These are phyloP conservation scores for Earliella scabrosa DNA, from an alignment of 1,284 basidiomycete genomes.

Conservation along the genomic window DNA sequence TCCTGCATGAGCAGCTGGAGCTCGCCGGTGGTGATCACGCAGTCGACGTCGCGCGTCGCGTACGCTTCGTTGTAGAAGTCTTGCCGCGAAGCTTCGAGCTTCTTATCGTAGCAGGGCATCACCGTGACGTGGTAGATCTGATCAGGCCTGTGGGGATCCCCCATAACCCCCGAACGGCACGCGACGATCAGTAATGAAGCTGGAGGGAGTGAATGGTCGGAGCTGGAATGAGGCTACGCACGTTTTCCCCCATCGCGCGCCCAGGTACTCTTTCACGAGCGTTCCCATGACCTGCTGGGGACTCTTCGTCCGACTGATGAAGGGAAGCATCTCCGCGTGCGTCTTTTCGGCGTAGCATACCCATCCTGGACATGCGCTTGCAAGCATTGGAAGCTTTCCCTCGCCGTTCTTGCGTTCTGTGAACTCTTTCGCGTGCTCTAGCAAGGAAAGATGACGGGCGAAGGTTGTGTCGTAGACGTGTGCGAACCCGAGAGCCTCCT, in stretches of 20 bases:
- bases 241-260: slow-evolving; percentile 62
- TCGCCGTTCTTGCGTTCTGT: slow-evolving; percentile 59
- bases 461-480: slow-evolving; percentile 95
- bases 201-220: slow-evolving; percentile 1
- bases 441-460: slow-evolving; percentile 85
- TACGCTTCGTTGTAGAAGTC: slow-evolving; percentile 87
- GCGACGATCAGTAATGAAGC: slow-evolving; percentile 15
- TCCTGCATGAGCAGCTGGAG: slow-evolving; percentile 87
- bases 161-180: slow-evolving; percentile 10
- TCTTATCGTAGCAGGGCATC: slow-evolving; percentile 99
- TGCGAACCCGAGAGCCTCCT: slow-evolving; percentile 65
- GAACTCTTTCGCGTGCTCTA: slow-evolving; percentile 87
- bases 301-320: slow-evolving; percentile 88
- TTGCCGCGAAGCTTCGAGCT: slow-evolving; percentile 93
- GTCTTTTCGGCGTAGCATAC: slow-evolving; percentile 99
- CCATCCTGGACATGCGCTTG: slow-evolving; percentile 98
- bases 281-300: slow-evolving; percentile 95
- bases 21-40: slow-evolving; percentile 97
- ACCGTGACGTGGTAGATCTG: slow-evolving; percentile 95
- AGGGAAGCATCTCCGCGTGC: slow-evolving; percentile 91
- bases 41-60: slow-evolving; percentile 92
- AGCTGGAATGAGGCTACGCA: slow-evolving; percentile 43
- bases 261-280: slow-evolving; percentile 89
- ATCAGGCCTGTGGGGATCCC: slow-evolving; percentile 57
- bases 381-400: slow-evolving; percentile 81